phyloP scores from a whole-genome alignment of 208 protist genomes.

The Eutreptiella sp. region DNA sequence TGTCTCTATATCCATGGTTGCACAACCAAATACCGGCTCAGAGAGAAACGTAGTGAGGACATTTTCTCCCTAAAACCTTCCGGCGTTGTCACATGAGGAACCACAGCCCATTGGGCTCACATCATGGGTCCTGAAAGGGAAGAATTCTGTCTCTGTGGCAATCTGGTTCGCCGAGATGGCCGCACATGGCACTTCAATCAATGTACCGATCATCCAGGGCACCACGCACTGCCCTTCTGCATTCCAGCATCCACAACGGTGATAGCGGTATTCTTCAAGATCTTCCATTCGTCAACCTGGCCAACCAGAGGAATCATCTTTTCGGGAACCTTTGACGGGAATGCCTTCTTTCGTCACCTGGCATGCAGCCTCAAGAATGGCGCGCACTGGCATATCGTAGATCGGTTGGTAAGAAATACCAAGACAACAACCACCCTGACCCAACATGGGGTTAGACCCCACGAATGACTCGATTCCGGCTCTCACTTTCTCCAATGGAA shows the following conservation, averaged over 20 bases:
- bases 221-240: slow-evolving; percentile 41
- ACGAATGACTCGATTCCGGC: slow-evolving; percentile 65
- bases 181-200: slow-evolving; percentile 86
- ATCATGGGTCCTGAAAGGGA: slow-evolving; percentile 93
- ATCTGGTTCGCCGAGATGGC: slow-evolving; percentile 76
- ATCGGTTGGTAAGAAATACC: slow-evolving; percentile 86
- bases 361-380: slow-evolving; percentile 82
- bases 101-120: slow-evolving; percentile 91
- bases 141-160: slow-evolving; percentile 84
- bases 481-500: slow-evolving; percentile 52
- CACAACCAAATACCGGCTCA: too few species aligned
- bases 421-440: slow-evolving; percentile 82
- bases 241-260: slow-evolving; percentile 55
- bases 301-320: slow-evolving; percentile 87
- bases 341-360: slow-evolving; percentile 53
- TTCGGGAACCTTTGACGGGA: slow-evolving; percentile 60
- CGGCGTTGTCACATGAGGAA: slow-evolving; percentile 89
- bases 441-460: slow-evolving; percentile 91
- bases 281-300: slow-evolving; percentile 66
- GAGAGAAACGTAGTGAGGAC: too few species aligned
- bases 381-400: slow-evolving; percentile 85
- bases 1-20: too few species aligned
- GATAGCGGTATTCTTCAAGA: slow-evolving; percentile 59
- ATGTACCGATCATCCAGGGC: slow-evolving; percentile 75
- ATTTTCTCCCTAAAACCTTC: slow-evolving; percentile 82